Base-by-base conservation (phyloP, 805 yeast species). In the Lipomyces oligophaga region DNA sequence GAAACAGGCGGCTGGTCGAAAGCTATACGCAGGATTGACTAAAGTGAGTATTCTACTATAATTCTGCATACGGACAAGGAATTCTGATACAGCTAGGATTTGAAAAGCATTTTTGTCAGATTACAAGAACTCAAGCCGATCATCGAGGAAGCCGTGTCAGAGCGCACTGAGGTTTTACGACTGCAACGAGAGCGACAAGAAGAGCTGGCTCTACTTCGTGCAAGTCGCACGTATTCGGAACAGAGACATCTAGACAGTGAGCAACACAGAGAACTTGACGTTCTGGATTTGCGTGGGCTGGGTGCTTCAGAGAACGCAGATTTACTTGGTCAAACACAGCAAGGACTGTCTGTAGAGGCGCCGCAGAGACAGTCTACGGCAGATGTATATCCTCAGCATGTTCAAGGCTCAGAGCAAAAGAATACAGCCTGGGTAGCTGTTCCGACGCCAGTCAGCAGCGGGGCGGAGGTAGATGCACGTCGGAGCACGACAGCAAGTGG, bases 1-100 rank as follows among this genome's bases (percentile, higher is more conserved):
- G 41, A 63, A 61, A 51, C 45, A 46, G 20, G 58, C 60, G 28
- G 31, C 46, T 25, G 56, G 41, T 30, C 30, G 42, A 31, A 21
- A 35, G 41, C 21, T 33, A 25, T 21, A 52, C 20, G 34, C 24
- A 21, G 32, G 25, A 16, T 34, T 49, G 42, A 30, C 45, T 16
- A 43, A 43, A 57, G 54, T 43, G 25, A 11, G 52, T 51, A 25
- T n/a, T 3, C 5, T 5, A 6, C 13, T 13, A 30, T 36, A 13
- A 21, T 20, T 10, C 22, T 11, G 21, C 5, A 20, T 21, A n/a
- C n/a, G 27, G 13, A 16, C 15, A 7, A 20, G 7, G 15, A 19
- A 15, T 18, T 15, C 20, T 11, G 21, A 31, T 24, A n/a, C 11
- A 2, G 11, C 6, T 36, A 49, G 50, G 21, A 19, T 6, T 18